These are phyloP conservation scores for Podospora anserina DNA, from an alignment of 495 filamentous ascomycete species.

Conservation along the genomic window DNA sequence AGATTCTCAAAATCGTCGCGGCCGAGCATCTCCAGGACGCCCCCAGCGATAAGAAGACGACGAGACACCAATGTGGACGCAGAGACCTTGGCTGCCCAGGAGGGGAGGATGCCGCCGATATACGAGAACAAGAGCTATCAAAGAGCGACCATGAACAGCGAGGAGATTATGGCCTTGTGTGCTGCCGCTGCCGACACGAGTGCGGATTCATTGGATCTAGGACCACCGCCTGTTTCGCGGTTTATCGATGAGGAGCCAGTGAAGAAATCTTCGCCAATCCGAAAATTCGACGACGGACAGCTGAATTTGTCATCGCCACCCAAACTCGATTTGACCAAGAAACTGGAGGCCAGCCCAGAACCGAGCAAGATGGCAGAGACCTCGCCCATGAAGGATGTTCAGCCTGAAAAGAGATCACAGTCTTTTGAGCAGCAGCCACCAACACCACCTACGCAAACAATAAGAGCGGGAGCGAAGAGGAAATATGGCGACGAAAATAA, in stretches of 20 bases:
- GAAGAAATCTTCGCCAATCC: constrained; percentile 47
- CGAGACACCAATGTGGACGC: constrained; percentile 49
- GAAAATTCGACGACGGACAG: constrained; percentile 15
- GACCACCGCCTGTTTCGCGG: constrained; percentile 62
- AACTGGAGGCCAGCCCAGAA: constrained; percentile 20
- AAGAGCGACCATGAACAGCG: constrained; percentile 61
- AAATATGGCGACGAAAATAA: constrained; percentile 38
- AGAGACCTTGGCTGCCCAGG: constrained; percentile 53
- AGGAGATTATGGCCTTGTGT: constrained; percentile 49
- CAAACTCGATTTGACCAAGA: constrained; percentile 25
- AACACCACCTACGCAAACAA: constrained; percentile 1
- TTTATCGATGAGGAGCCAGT: constrained; percentile 61
- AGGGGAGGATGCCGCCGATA: constrained; percentile 76
- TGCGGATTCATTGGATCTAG: constrained; percentile 61
- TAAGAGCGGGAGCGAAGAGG: constrained; percentile 33
- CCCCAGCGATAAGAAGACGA: constrained; percentile 41
- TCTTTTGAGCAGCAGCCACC: constrained; percentile 5
- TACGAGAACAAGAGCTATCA: constrained; percentile 77
- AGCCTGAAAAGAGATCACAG: constrained; percentile 17
- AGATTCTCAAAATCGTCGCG: constrained; percentile 26
- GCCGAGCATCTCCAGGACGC: constrained; percentile 30
- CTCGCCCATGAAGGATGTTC: constrained; percentile 12
- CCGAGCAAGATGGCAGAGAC: constrained; percentile 16
- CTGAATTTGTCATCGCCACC: constrained; percentile 7
- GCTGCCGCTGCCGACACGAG: constrained; percentile 46